Conservation (phyloP, 345 rosid species). For the Heritiera fomes region DNA sequence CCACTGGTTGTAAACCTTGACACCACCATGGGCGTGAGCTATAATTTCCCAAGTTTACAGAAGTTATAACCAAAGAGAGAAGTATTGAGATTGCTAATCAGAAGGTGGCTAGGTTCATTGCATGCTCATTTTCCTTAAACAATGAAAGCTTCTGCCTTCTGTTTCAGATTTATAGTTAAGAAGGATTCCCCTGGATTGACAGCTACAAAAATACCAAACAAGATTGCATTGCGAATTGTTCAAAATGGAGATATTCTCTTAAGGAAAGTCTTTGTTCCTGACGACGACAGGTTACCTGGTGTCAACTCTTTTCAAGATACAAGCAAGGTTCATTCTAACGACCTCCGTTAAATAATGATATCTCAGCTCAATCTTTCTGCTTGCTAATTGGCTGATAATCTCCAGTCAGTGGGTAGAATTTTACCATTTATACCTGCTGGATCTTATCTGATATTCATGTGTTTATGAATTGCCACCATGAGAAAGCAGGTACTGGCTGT, state of each 20-base stretch:
- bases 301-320: conserved; percentile 91
- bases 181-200: conserved; percentile 91
- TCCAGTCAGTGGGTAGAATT: background rate
- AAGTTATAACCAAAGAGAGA: background rate
- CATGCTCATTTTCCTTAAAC: conserved; percentile 8
- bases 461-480: conserved; percentile 15
- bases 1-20: background rate
- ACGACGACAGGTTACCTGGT: conserved; percentile 85
- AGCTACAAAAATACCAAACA: conserved; percentile 80
- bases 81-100: background rate
- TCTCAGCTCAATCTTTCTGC: background rate
- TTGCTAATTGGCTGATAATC: background rate
- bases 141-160: conserved; percentile 20
- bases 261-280: conserved; percentile 79
- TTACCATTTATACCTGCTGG: background rate
- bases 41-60: background rate
- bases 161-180: conserved; percentile 75
- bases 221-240: conserved; percentile 92
- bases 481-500: conserved; percentile 75
- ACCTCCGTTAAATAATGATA: conserved; percentile 16
- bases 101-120: background rate
- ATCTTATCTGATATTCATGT: background rate
- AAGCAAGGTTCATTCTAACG: conserved; percentile 58
- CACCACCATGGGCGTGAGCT: background rate
- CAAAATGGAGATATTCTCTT: conserved; percentile 93